These are phyloP conservation scores for Trametes punicea DNA, from an alignment of 768 basidiomycete species.

Conservation along the genomic window DNA sequence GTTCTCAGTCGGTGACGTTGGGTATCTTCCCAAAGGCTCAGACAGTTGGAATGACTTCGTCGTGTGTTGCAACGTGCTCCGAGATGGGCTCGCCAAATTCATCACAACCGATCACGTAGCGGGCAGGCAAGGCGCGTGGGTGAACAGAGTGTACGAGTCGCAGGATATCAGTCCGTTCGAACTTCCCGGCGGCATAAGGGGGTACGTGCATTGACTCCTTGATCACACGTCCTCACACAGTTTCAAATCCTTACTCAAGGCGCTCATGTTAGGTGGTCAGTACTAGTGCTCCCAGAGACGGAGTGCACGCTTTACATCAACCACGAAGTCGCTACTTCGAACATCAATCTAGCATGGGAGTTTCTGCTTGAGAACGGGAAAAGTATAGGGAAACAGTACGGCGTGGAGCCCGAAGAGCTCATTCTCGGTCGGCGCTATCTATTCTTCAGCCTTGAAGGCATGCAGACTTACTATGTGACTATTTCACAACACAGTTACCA, in stretches of 20 bases:
- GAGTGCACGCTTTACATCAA: conserved; percentile 39
- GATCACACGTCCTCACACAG: background rate
- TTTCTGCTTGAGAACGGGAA: conserved; percentile 34
- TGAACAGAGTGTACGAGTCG: conserved; percentile 29
- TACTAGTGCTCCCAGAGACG: conserved; percentile 37
- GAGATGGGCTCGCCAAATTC: conserved; percentile 29
- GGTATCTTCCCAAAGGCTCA: conserved; percentile 37
- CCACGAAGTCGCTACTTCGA: conserved; percentile 31
- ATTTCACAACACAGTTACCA: conserved; percentile 33
- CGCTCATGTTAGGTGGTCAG: conserved; percentile 38
- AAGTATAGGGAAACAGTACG: conserved; percentile 30
- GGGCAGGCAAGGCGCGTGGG: conserved; percentile 40
- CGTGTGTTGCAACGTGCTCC: conserved; percentile 37
- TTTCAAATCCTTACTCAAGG: background rate
- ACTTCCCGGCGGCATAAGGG: conserved; percentile 33
- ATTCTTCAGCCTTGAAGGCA: background rate
- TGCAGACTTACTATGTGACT: background rate
- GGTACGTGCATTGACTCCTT: conserved; percentile 24
- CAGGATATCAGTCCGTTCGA: conserved; percentile 35
- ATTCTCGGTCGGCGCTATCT: conserved; percentile 38
- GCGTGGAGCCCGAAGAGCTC: conserved; percentile 40
- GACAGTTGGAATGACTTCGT: conserved; percentile 37
- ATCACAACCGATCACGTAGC: conserved; percentile 23
- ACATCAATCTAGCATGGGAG: conserved; percentile 38
- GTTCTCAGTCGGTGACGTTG: conserved; percentile 43